phyloP scores from a whole-genome alignment of 768 basidiomycete species.

The Auricularia cornea region DNA sequence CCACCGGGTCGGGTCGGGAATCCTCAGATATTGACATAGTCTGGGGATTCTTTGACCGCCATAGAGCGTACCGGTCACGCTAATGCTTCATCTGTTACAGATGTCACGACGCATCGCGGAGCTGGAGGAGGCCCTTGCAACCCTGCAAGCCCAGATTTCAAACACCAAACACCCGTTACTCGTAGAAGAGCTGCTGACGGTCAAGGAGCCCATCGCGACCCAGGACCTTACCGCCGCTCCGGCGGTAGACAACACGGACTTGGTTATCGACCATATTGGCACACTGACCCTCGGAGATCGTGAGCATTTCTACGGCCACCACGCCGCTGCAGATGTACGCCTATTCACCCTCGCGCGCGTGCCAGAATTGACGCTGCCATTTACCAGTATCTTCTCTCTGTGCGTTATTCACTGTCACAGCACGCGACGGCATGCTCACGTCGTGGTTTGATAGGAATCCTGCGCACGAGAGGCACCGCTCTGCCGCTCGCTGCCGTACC shows the following conservation, averaged over 20 bases:
- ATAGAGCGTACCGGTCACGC: no score
- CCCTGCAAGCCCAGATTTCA: constrained; percentile 39
- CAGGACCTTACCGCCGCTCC: no score
- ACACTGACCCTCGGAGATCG: background rate
- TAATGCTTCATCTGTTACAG: background rate
- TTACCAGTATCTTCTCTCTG: background rate
- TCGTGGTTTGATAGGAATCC: no score
- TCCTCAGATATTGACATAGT: no score
- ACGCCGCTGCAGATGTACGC: background rate
- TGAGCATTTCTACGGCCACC: background rate
- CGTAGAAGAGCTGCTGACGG: constrained; percentile 58
- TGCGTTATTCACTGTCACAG: background rate
- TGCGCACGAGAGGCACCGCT: no score
- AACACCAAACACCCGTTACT: constrained; percentile 58
- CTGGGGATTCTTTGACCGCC: background rate
- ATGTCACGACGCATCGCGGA: constrained; percentile 22
- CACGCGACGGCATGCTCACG: no score
- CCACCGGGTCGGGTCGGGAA: no score
- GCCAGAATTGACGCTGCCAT: background rate
- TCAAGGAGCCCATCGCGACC: constrained; percentile 34
- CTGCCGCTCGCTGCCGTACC: no score
- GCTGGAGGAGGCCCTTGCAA: constrained; percentile 61
- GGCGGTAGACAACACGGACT: background rate
- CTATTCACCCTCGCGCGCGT: background rate
- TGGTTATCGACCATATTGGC: background rate